A percentile compares a stretch with the other conserved stretches of the same genome.
Conservation (phyloP, 305 asterid species). For the Fraxinus nigra region DNA sequence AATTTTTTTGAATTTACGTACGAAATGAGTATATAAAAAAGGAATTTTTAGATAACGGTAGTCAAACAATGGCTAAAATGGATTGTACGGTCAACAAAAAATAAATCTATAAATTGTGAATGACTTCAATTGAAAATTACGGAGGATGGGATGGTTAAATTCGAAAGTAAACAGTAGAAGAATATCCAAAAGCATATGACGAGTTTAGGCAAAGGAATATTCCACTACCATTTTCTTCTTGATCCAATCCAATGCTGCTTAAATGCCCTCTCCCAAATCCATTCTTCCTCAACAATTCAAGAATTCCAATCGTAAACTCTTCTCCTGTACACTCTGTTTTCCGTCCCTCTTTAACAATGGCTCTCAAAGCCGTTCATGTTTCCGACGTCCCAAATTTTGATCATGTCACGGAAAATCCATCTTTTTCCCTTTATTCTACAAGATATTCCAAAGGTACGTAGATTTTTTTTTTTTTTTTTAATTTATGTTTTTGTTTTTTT, state of each 20-base stretch:
- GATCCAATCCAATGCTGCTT: slow-evolving; percentile 14
- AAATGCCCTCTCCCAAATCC: slow-evolving; percentile 31
- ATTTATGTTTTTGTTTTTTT: too few species aligned
- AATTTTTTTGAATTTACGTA: too few species aligned
- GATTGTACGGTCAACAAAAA: too few species aligned
- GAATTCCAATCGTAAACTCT: slow-evolving; percentile 21
- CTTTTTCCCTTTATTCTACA: slow-evolving; percentile 44
- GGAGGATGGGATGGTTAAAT: neutral
- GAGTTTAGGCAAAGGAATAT: slow-evolving; percentile 40
- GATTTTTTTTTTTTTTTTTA: too few species aligned
- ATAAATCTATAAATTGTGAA: too few species aligned
- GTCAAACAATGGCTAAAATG: too few species aligned
- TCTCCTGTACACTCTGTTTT: neutral
- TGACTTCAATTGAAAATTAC: neutral
- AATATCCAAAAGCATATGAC: slow-evolving; percentile 52
- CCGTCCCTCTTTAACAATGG: slow-evolving; percentile 38
- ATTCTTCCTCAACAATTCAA: slow-evolving; percentile 14
- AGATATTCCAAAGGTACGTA: slow-evolving; percentile 48
- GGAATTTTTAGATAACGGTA: too few species aligned
- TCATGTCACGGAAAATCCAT: slow-evolving; percentile 55
- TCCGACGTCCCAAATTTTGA: slow-evolving; percentile 78
- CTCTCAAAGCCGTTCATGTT: slow-evolving; percentile 78
- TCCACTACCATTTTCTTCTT: slow-evolving; percentile 21
- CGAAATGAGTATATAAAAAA: too few species aligned
- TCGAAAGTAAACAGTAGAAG: slow-evolving; percentile 3